Percentiles rank a stretch among this genome's conserved stretches.
Conservation (phyloP, 139 green algal species). For the Auxenochlorella pyrenoidosa region DNA sequence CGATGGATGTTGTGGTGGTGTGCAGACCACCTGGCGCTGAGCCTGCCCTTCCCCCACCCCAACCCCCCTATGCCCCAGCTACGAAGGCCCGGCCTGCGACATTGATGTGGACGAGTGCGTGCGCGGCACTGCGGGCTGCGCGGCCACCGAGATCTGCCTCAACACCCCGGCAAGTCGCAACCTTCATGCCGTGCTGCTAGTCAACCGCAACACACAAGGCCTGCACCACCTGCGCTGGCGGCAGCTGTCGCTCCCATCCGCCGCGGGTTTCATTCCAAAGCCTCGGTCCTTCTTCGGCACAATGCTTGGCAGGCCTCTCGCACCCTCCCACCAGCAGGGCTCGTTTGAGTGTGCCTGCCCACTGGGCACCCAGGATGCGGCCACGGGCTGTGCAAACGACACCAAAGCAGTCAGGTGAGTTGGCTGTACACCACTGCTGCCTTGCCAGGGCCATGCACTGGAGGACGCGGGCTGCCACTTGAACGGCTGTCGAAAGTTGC, state of each 20-base stretch:
- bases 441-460: too few relatives aligned
- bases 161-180: constrained; percentile 30
- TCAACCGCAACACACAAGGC: neutral
- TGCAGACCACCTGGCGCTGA: too few relatives aligned
- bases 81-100: constrained; percentile 55
- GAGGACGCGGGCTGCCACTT: too few relatives aligned
- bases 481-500: too few relatives aligned
- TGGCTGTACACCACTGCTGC: too few relatives aligned
- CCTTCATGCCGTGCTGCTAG: neutral
- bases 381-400: constrained; percentile 16
- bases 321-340: constrained; percentile 1
- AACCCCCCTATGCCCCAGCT: neutral
- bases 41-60: too few relatives aligned
- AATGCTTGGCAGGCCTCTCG: too few relatives aligned
- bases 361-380: constrained; percentile 1
- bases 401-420: neutral
- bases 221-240: too few relatives aligned
- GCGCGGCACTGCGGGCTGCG: constrained; percentile 44
- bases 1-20: too few relatives aligned
- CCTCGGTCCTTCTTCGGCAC: too few relatives aligned
- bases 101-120: constrained; percentile 67
- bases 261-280: too few relatives aligned
- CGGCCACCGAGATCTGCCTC: constrained; percentile 39
- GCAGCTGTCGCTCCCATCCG: too few relatives aligned
- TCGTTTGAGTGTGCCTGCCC: constrained; percentile 53